A percentile compares a stretch with the other conserved stretches of the same genome.
Conservation (phyloP, 257 asterid genomes). For the Plantago elongata region DNA sequence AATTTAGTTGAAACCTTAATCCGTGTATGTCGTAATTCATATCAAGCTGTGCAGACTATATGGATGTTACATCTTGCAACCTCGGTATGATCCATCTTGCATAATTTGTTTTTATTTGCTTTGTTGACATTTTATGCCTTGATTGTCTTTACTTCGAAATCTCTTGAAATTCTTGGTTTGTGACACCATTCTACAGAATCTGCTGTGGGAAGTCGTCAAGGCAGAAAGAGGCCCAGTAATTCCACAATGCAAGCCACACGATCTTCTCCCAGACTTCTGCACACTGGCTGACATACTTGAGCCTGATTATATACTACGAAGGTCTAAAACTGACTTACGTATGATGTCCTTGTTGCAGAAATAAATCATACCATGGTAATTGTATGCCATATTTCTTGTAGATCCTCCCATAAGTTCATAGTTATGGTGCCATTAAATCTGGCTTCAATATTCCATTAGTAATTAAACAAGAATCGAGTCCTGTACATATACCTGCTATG, state of each 20-base stretch:
- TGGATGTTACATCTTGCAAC: slow-evolving; percentile 8
- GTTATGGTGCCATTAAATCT: too few relatives aligned
- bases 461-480: too few relatives aligned
- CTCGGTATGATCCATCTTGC: neutral
- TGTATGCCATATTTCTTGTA: too few relatives aligned
- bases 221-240: slow-evolving; percentile 19
- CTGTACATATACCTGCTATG: too few relatives aligned
- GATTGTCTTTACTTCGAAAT: neutral
- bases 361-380: too few relatives aligned
- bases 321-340: neutral
- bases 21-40: slow-evolving; percentile 1
- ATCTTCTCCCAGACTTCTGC: slow-evolving; percentile 33
- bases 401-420: too few relatives aligned
- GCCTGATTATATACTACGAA: slow-evolving; percentile 8
- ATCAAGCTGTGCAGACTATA: neutral
- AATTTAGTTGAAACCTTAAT: slow-evolving; percentile 5
- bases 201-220: slow-evolving; percentile 12
- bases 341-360: too few relatives aligned
- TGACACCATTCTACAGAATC: slow-evolving; percentile 25
- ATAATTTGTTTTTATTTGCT: neutral
- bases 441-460: too few relatives aligned
- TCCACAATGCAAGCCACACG: slow-evolving; percentile 26
- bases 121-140: neutral
- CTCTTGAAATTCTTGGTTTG: neutral
- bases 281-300: slow-evolving; percentile 24